Evolutionary conservation across 495 filamentous ascomycete genomes (phyloP), one percentile per base, ranked within the genome.

Genomic region (Aspergillus affinis): DNA sequence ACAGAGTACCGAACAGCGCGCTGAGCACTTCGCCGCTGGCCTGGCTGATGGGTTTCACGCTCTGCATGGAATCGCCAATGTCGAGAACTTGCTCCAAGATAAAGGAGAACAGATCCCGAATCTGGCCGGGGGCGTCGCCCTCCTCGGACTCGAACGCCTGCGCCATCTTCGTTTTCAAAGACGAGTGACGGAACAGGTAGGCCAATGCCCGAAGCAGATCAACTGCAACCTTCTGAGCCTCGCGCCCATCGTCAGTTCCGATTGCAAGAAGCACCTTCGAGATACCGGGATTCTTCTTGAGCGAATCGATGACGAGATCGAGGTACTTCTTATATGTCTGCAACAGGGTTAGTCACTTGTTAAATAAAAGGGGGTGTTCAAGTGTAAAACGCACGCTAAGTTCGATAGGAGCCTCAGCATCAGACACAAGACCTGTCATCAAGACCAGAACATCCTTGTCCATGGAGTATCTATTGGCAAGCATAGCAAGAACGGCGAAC

Each of bases 1-100:
- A 91, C 48, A 96, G 78, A 17, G 95, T 83, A 51, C 88, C 84
- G 18, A 98, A 81, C 6, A 94, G 76, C 29, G 87, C 83, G 29
- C 88, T 82, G 51, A 97, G 78, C 6, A 90, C 82, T 32, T 90
- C 84, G 30, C 82, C 83, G 65, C 86, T 88, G 45, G 83, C 79
- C 65, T 81, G 82, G 63, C 86, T 82, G 9, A 92, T 76, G 59
- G 71, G 73, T 70, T 85, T 88, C 69, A 82, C 85, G 47, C 65
- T 76, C 66, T 84, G 85, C 60, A 85, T 75, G 1, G 77, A 78
- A 55, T 87, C 82, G 15, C 84, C 82, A 44, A 93, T 76, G 6
- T 75, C 72, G 27, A 93, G 71, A 15, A 87, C 71, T 61, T 86
- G 82, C 64, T 90, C 87, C n/a, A 95, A 69, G 2, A 92, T 82